Base-by-base conservation (phyloP, 371 early-diverging fungal species). In the Dipsacomyces acuminosporus region DNA sequence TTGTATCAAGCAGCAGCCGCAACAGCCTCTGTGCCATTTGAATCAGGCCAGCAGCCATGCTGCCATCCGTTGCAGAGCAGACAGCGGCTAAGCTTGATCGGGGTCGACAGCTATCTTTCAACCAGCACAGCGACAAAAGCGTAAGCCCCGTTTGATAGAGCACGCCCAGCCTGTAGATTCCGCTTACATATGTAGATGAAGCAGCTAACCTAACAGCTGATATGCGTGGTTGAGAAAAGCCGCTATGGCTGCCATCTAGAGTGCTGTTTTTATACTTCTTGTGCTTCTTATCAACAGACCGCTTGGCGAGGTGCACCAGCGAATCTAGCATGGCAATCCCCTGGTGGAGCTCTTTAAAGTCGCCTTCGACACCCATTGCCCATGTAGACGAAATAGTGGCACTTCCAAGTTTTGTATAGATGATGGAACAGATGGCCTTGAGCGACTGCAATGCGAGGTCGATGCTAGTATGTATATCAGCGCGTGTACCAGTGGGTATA, bases 371-470 rank as follows among this genome's bases (percentile, higher is more conserved):
- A 20, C 34, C 25, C 11, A 33, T 41, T 30, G 30, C 11, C 13
- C 14, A 19, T 7, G 40, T 19, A 20, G 57, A 19, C 19, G 53
- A 41, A 0, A 40, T 7, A 3, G 24, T 34, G 8, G 46, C 36
- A 17, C 45, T 26, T 13, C 63, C 47, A 13, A 64, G 57, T 38
- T 53, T 56, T n/a, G 69, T 58, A 24, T 46, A 48, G 0, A 69
- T 25, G 4, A 69, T 58, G 8, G 59, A 51, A 22, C 55, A 44
- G 15, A 35, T 20, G 8, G 46, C 45, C 8, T 45, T 44, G 24
- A 35, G 46, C 4, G 11, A 21, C 20, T 35, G 20, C 24, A 24
- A n/a, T 3, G 47, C 45, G 17, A 26, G 21, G 30, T 25, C 11
- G 30, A 30, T 7, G 11, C 30, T 5, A 5, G 30, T 7, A 30